A percentile compares a stretch with the other conserved stretches of the same genome.
Conservation (phyloP, 345 rosid species). For the Melaleuca alternifolia region DNA sequence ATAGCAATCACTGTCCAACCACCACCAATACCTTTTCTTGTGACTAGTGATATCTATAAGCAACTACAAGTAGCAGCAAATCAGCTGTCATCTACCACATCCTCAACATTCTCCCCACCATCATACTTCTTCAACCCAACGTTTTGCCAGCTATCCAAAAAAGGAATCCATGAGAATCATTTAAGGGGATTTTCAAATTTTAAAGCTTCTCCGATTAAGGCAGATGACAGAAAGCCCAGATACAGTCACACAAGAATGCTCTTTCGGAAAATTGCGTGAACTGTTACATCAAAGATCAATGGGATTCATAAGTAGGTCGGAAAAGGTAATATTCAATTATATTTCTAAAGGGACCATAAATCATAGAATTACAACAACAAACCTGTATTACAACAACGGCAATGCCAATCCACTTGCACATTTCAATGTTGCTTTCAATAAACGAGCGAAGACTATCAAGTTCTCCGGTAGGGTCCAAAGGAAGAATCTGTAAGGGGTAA, state of each 20-base stretch:
- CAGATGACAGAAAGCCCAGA: neutral
- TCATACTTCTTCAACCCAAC: neutral
- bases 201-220: neutral
- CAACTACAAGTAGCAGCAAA: neutral
- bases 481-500: conserved; percentile 53
- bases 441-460: conserved; percentile 57
- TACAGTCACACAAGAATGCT: neutral
- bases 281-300: neutral
- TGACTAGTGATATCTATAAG: neutral
- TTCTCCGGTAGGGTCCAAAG: conserved; percentile 85
- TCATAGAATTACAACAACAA: neutral
- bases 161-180: neutral
- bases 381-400: conserved; percentile 65
- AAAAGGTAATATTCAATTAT: neutral
- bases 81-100: neutral
- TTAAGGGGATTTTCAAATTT: neutral
- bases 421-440: conserved; percentile 52
- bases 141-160: neutral
- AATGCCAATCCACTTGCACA: conserved; percentile 84
- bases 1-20: neutral
- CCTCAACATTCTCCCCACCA: neutral
- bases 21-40: neutral
- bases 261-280: neutral
- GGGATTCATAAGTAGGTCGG: neutral
- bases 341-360: neutral